These are phyloP conservation scores for Arctostaphylos glauca DNA, from an alignment of 148 eudicot genomes.

Conservation along the genomic window DNA sequence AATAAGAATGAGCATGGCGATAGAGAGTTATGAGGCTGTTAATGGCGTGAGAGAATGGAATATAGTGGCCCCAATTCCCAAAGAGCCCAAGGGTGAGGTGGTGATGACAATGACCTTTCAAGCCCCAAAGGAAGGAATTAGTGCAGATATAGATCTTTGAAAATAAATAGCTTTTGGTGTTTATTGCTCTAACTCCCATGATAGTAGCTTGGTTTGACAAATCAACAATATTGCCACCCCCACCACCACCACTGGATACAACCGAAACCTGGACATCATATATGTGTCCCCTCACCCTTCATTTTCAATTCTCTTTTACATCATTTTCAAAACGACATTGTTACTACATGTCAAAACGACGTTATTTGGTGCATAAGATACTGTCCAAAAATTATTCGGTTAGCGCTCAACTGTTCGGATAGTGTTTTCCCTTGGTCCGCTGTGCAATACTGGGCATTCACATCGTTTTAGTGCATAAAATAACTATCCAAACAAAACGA, in stretches of 20 bases:
- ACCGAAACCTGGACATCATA: neutral
- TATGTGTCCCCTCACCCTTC: neutral
- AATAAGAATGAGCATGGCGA: no score
- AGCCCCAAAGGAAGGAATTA: neutral
- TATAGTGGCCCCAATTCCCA: neutral
- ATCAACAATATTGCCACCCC: neutral
- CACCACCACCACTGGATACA: neutral
- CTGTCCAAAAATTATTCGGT: no score
- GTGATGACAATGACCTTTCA: no score
- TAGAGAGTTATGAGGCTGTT: neutral
- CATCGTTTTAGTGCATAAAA: no score
- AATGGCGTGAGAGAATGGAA: neutral
- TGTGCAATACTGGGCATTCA: no score
- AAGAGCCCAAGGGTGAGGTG: no score
- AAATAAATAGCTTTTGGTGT: neutral
- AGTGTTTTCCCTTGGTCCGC: no score
- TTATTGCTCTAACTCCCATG: neutral
- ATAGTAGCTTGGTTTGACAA: constrained; percentile 6
- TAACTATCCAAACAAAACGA: no score
- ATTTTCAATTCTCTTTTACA: neutral
- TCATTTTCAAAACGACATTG: no score
- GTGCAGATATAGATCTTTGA: neutral
- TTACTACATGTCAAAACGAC: no score
- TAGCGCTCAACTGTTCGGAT: no score
- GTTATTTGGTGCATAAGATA: no score